Evolutionary conservation across 805 yeast species (phyloP), one percentile per base, ranked within the genome.

Genomic region (Spencermartinsiella europaea): DNA sequence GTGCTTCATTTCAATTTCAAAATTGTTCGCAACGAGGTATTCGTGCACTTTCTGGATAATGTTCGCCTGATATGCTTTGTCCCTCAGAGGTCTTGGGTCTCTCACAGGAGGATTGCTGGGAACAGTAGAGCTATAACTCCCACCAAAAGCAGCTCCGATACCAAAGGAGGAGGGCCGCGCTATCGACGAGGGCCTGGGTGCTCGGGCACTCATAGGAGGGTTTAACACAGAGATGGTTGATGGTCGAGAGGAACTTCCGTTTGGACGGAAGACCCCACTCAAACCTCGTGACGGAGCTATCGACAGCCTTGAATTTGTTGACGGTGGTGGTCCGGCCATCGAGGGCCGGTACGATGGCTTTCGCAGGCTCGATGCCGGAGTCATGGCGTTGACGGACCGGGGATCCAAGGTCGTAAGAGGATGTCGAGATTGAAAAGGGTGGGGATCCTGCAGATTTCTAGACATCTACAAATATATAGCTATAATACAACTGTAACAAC

Each of bases 81-180:
- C 95, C 47, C 89, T 71, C 21, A 88, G 63, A 3, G 95, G 95
- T 44, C 97, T 72, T 25, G 85, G 83, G 65, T 88, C 96, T 52
- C 54, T 40, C 4, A 45, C 8, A 22, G 42, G 20, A 16, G 43
- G 28, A 10, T 21, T 12, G 31, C 15, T 14, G 5, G 44, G 10
- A 5, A 21, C 17, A 14, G 39, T 15, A 5, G 22, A 16, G 8
- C n/a, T 5, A 21, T 16, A 15, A 10, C 16, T n/a, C 17, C 36
- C 42, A 12, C 22, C 36, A 22, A 19, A 20, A 27, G 25, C 17
- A 22, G 47, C 16, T 19, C 46, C 46, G 10, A 49, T 28, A 4
- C 56, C 56, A 42, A 53, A 53, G 8, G 55, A 49, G 12, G 55
- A 51, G 16, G 46, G 53, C 20, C 50, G 45, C 17, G 49, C 34